Percentiles rank a stretch among this genome's conserved stretches.
These are phyloP conservation scores for Candida anutae DNA, from an alignment of 1,139 yeast genomes.

Conservation along the genomic window DNA sequence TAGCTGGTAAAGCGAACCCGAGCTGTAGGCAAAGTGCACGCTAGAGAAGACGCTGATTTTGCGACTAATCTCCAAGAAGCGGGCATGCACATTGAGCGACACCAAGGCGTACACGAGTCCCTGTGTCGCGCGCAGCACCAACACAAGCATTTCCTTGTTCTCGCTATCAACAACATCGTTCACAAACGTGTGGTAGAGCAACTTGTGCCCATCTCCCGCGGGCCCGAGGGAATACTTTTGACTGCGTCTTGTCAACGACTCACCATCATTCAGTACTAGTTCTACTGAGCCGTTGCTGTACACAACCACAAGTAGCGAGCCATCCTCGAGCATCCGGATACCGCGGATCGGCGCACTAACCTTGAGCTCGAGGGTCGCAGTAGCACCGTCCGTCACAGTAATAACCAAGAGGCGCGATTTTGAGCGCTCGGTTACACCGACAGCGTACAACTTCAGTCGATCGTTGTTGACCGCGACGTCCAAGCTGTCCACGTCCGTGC, in stretches of 20 bases:
- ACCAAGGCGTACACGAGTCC: slow-evolving; percentile 15
- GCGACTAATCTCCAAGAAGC: slow-evolving; percentile 15
- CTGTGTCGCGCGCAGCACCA: slow-evolving; percentile 11
- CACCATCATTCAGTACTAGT: slow-evolving; percentile 14
- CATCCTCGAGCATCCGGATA: slow-evolving; percentile 25
- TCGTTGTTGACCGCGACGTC: slow-evolving; percentile 22
- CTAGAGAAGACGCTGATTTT: slow-evolving; percentile 3
- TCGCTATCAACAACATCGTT: slow-evolving; percentile 8
- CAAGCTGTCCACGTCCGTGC: slow-evolving; percentile 39
- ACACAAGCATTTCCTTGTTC: slow-evolving; percentile 18
- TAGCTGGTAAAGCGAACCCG: slow-evolving; percentile 22
- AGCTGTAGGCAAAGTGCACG: slow-evolving; percentile 16
- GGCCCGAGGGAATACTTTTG: slow-evolving; percentile 2
- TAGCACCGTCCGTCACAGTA: slow-evolving; percentile 4
- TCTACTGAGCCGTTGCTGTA: slow-evolving; percentile 37
- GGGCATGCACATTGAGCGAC: slow-evolving; percentile 14
- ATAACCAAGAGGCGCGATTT: slow-evolving; percentile 34
- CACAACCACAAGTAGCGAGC: slow-evolving; percentile 29
- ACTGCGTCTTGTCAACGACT: slow-evolving; percentile 7
- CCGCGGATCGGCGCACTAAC: slow-evolving; percentile 21
- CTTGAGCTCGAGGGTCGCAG: slow-evolving; percentile 14
- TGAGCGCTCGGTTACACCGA: slow-evolving; percentile 43
- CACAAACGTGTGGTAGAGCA: slow-evolving; percentile 19
- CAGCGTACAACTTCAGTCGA: slow-evolving; percentile 21
- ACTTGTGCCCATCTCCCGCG: slow-evolving; percentile 5